Evolutionary conservation across 164 flowering plant genomes (phyloP).

Genomic region (Magnolia sinica): DNA sequence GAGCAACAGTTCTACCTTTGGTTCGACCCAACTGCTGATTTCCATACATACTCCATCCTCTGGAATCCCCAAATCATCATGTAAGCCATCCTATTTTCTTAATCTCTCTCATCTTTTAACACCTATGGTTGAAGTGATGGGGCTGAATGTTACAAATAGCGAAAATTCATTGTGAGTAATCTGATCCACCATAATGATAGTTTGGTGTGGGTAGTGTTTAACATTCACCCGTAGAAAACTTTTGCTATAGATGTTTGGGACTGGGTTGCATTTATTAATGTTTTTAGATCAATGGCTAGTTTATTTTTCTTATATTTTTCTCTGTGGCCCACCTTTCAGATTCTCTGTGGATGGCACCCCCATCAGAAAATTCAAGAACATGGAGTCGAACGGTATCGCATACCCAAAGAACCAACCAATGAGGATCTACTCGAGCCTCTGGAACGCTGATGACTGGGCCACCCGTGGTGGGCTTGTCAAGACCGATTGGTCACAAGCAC

Average conservation of each 20-base stretch:
- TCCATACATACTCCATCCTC: slow-evolving; percentile 21
- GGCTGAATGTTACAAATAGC: no score
- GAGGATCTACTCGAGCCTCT: slow-evolving; percentile 35
- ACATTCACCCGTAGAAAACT: neutral
- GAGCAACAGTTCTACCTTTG: slow-evolving; percentile 22
- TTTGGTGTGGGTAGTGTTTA: neutral
- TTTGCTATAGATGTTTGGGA: no score
- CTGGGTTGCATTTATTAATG: neutral
- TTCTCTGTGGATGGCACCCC: slow-evolving; percentile 1
- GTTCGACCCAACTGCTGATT: slow-evolving; percentile 12
- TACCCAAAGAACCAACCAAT: slow-evolving; percentile 2
- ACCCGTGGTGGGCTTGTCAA: slow-evolving; percentile 48
- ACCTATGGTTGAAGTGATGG: neutral
- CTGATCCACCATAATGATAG: neutral
- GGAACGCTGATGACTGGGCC: slow-evolving; percentile 55
- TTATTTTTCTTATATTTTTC: neutral
- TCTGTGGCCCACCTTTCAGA: neutral
- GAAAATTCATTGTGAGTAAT: neutral
- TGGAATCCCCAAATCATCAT: slow-evolving; percentile 12
- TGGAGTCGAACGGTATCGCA: neutral
- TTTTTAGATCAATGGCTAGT: neutral
- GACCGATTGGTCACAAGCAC: slow-evolving; percentile 34
- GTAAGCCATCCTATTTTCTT: slow-evolving; percentile 1
- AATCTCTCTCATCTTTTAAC: neutral
- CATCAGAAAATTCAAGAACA: neutral